Conservation (phyloP, 2,329 filamentous ascomycete genomes). For the Alternaria ventricosa region DNA sequence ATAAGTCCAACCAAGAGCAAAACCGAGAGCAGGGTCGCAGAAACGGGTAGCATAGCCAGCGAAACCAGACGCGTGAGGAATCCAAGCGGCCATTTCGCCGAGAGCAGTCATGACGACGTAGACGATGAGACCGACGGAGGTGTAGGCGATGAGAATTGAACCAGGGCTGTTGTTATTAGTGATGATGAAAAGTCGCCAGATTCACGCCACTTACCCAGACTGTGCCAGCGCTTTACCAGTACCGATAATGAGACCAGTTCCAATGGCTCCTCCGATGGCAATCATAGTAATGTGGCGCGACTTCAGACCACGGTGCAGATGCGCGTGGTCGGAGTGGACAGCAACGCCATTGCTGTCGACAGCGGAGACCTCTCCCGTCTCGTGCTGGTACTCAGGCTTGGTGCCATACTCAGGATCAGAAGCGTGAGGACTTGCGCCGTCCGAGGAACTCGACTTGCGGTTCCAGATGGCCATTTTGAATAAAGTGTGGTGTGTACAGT, state of each 20-base stretch:
- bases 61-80: constrained; percentile 79
- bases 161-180: constrained; percentile 58
- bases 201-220: constrained; percentile 47
- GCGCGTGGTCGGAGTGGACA: constrained; percentile 34
- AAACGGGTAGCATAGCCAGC: constrained; percentile 81
- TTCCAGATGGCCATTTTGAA: constrained; percentile 38
- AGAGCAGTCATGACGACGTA: constrained; percentile 82
- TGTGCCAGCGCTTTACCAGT: constrained; percentile 59
- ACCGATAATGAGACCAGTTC: constrained; percentile 75
- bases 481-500: not conserved
- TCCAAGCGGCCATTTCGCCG: constrained; percentile 84
- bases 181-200: not conserved
- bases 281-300: constrained; percentile 67
- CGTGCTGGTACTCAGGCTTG: constrained; percentile 16
- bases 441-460: constrained; percentile 36
- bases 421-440: constrained; percentile 31
- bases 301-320: constrained; percentile 61
- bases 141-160: constrained; percentile 75
- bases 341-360: constrained; percentile 34
- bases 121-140: constrained; percentile 72
- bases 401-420: constrained; percentile 31
- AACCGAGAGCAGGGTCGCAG: constrained; percentile 80
- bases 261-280: constrained; percentile 77
- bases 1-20: constrained; percentile 66
- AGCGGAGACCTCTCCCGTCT: constrained; percentile 20